A percentile compares a stretch with the other conserved stretches of the same genome.
Conservation (phyloP, 2,329 filamentous ascomycete genomes). For the Colletotrichum coccodes region DNA sequence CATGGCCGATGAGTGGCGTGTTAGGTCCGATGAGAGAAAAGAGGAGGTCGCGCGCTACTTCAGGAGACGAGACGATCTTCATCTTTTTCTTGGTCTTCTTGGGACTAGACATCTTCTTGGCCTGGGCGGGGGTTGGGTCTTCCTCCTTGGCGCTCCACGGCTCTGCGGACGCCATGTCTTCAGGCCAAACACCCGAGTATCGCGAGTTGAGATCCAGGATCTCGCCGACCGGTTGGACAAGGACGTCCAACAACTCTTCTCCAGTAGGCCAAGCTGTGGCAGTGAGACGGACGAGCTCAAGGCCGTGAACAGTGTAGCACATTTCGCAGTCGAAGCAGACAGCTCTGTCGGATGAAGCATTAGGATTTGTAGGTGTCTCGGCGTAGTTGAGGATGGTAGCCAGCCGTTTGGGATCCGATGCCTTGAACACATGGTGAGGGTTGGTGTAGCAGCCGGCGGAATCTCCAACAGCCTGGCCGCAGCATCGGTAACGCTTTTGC, state of each 20-base stretch:
- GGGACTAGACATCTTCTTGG: constrained; percentile 32
- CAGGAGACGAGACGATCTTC: constrained; percentile 80
- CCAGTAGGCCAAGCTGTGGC: constrained; percentile 88
- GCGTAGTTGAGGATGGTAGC: constrained; percentile 84
- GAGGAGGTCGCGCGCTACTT: constrained; percentile 79
- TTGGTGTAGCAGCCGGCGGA: constrained; percentile 78
- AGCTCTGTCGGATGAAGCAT: constrained; percentile 63
- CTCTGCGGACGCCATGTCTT: constrained; percentile 78
- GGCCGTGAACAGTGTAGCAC: constrained; percentile 89
- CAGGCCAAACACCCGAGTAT: constrained; percentile 86
- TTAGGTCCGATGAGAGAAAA: constrained; percentile 78
- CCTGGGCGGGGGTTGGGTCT: constrained; percentile 32
- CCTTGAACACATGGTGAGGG: constrained; percentile 87
- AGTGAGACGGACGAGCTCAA: constrained; percentile 91
- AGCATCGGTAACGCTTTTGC: constrained; percentile 80
- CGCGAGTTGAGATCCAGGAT: constrained; percentile 91
- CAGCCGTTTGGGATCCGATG: constrained; percentile 78
- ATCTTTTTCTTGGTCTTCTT: constrained; percentile 56
- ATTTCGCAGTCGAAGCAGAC: constrained; percentile 97
- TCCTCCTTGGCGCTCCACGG: constrained; percentile 56
- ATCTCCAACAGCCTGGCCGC: constrained; percentile 78
- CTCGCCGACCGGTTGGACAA: constrained; percentile 86
- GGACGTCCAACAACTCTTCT: constrained; percentile 79
- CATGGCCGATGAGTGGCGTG: constrained; percentile 91
- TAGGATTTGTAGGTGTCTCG: constrained; percentile 75